phyloP scores from a whole-genome alignment of 352 stramenopile genomes.

The Globisporangium takayamanum region DNA sequence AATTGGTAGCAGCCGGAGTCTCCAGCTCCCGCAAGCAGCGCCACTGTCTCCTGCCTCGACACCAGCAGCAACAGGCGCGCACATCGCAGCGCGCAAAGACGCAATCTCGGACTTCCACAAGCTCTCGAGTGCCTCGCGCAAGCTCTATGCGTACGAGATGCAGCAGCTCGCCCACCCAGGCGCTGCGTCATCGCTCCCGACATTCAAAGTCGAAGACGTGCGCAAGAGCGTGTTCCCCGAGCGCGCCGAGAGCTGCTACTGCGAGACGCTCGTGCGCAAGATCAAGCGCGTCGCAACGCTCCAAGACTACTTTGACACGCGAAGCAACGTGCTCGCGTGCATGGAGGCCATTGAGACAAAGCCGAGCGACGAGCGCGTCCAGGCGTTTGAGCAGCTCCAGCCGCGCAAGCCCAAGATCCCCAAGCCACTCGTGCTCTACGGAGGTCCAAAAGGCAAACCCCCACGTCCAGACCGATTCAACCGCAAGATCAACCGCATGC shows the following conservation, averaged over 20 bases:
- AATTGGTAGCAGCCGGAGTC: constrained; percentile 1
- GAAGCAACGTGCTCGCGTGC: constrained; percentile 37
- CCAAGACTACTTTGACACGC: constrained; percentile 50
- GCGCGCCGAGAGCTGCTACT: constrained; percentile 42
- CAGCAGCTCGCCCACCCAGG: constrained; percentile 19
- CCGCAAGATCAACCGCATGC: constrained; percentile 74
- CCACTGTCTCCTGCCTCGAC: not conserved
- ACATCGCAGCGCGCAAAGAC: constrained; percentile 14
- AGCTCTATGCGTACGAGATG: constrained; percentile 24
- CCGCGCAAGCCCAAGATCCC: constrained; percentile 70
- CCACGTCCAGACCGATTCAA: constrained; percentile 63
- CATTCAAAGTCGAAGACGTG: constrained; percentile 43
- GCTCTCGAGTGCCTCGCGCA: constrained; percentile 29
- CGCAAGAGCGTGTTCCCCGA: constrained; percentile 48
- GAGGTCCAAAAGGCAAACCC: constrained; percentile 31
- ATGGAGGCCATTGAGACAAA: constrained; percentile 27
- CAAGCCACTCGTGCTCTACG: constrained; percentile 29
- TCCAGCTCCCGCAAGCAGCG: not conserved
- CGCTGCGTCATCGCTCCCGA: constrained; percentile 9
- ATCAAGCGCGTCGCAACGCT: constrained; percentile 38
- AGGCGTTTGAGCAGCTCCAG: constrained; percentile 17
- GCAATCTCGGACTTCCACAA: constrained; percentile 29
- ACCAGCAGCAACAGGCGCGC: no score
- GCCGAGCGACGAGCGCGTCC: constrained; percentile 17
- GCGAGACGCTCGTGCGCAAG: constrained; percentile 49